Evolutionary conservation across 2,329 filamentous ascomycete genomes (phyloP).

Genomic region (Colletotrichum tropicicola): DNA sequence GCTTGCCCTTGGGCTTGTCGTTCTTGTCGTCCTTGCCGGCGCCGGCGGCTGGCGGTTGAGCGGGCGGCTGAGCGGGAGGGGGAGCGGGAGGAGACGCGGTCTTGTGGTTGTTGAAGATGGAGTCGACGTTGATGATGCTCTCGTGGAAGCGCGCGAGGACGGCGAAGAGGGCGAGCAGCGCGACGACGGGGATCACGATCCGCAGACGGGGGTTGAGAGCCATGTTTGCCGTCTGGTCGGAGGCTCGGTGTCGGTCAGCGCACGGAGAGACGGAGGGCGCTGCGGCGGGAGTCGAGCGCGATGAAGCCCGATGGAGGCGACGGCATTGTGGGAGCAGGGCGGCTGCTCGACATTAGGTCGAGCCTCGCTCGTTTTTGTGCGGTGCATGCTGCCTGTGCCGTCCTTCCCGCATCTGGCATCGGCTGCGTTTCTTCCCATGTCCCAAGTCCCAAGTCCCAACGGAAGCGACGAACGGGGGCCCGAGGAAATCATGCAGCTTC

Average conservation of each 20-base stretch:
- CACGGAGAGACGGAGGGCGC: background rate
- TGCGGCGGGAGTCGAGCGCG: background rate
- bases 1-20: slow-evolving; percentile 22
- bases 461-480: background rate
- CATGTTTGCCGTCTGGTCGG: background rate
- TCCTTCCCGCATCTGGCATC: background rate
- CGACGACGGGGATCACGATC: slow-evolving; percentile 4
- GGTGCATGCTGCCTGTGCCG: background rate
- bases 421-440: background rate
- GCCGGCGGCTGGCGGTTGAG: slow-evolving; percentile 13
- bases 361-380: background rate
- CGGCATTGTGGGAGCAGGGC: background rate
- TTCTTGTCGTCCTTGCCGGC: background rate
- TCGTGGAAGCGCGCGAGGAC: slow-evolving; percentile 21
- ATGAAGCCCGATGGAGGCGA: background rate
- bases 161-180: slow-evolving; percentile 22
- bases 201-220: slow-evolving; percentile 12
- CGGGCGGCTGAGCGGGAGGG: too few relatives aligned
- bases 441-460: background rate
- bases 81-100: background rate
- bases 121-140: slow-evolving; percentile 8
- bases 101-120: slow-evolving; percentile 3
- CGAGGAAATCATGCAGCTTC: too few relatives aligned
- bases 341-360: too few relatives aligned
- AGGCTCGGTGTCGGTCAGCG: background rate